Evolutionary conservation across 106 monocot species (phyloP).

Genomic region (Phalaenopsis equestris): DNA sequence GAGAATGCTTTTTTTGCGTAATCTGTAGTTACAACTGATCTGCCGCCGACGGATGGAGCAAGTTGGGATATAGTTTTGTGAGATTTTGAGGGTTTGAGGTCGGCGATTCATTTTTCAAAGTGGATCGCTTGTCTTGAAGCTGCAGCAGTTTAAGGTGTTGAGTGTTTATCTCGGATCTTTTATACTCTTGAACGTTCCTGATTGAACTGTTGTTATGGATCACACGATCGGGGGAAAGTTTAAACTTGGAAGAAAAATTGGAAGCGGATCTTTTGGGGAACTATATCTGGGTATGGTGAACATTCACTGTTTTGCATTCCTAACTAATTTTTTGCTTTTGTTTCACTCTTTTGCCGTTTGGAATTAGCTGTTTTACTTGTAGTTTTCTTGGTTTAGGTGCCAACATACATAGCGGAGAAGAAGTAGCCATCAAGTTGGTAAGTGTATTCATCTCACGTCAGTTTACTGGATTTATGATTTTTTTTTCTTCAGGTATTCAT

Average conservation of each 20-base stretch:
- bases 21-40: not conserved
- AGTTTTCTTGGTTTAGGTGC: slow-evolving; percentile 49
- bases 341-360: not conserved
- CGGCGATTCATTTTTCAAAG: not conserved
- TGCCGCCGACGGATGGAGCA: not conserved
- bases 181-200: not conserved
- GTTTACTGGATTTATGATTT: not conserved
- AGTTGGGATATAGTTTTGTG: not conserved
- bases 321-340: not conserved
- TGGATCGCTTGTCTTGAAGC: not conserved
- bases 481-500: not conserved
- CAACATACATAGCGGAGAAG: slow-evolving; percentile 78
- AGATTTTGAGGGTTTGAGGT: not conserved
- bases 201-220: slow-evolving; percentile 25
- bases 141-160: not conserved
- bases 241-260: slow-evolving; percentile 78
- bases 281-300: slow-evolving; percentile 42
- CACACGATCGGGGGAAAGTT: slow-evolving; percentile 60
- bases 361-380: not conserved
- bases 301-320: too few species aligned
- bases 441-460: not conserved
- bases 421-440: slow-evolving; percentile 91
- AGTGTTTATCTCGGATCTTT: not conserved
- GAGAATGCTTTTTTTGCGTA: not conserved
- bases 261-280: slow-evolving; percentile 79